Evolutionary conservation across 1,139 yeast genomes (phyloP), one percentile per base, ranked within the genome.

Genomic region (Kodamaea sp.): DNA sequence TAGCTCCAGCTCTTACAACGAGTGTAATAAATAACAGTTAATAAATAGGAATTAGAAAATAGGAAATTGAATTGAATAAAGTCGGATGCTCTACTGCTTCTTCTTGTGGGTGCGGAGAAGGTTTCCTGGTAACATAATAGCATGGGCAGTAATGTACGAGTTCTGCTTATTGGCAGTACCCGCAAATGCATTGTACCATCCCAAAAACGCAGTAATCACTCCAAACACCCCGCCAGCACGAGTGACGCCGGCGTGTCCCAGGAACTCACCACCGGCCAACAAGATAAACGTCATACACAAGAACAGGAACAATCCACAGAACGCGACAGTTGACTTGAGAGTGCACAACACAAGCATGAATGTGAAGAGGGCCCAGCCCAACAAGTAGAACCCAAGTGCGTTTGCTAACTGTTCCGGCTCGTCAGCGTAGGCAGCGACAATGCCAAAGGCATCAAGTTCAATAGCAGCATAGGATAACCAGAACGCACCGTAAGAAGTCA

Each of bases 221-320:
- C 88, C 86, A 47, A 80, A 59, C 29, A 78, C 80, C 26, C 90
- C 92, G 41, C 87, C 90, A n/a, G 87, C 88, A 50, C 73, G 76
- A 28, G 66, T 63, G 5, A 71, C 63, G 12, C 63, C 63, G 5
- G 62, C 68, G 12, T 63, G 63, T 3, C 68, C 72, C n/a, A 70
- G 58, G 47, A 81, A 75, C 33, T 68, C 70, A 14, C 80, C 87
- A 35, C 74, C 73, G 11, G 80, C 70, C 48, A 83, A 68, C 35
- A 80, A 56, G 24, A 80, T 47, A 47, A 79, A 78, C 28, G 82
- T 81, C 34, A 76, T 46, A 54, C 70, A 70, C 50, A 84, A 68
- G 34, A 66, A 59, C 32, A 73, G 67, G 53, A 84, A 71, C 43
- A 83, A 63, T 9, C 69, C 43, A 42, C 72, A 71, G 55, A 81